Evolutionary conservation across 768 basidiomycete species (phyloP), one percentile per base, ranked within the genome.

Genomic region (Ramaria rubella): DNA sequence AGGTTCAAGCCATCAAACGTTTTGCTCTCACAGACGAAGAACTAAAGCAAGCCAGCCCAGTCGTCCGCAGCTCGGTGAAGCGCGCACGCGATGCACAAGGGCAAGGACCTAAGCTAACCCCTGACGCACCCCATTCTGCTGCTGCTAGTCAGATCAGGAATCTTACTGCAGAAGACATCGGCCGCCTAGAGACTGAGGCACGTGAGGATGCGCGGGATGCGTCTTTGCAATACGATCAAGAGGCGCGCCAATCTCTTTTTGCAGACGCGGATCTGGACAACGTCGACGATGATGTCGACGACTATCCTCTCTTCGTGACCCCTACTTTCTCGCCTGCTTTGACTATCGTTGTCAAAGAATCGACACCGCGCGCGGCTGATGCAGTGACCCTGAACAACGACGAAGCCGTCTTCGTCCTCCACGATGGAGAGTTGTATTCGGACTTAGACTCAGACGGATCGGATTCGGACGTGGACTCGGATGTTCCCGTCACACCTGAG

Each of bases 11-110:
- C 8, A 70, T 87, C 29, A 75, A 80, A 30, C 77, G 79, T 4
- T 86, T 91, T 73, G 86, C 81, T 65, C 73, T 81, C 73, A 71
- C 73, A 26, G 75, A 78, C 23, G 71, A 72, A 36, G 81, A 82
- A 61, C 66, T 81, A 33, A 60, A 59, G 17, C 30, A 59, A 36
- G 68, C 73, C 12, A 63, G 65, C 50, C 53, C 61, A n/a, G 57
- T 60, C 12, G 66, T 70, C 54, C 60, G 63, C 2, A 8, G 40
- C 23, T 14, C 40, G 2, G 5, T 42, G 40, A 42, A 19, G 40
- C n/a, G 23, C n/a, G 40, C 40, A n/a, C n/a, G 3, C 9, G 11
- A 14, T 12, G 40, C 40, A 4, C 24, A 2, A 26, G 17, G 23
- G 27, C 29, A 26, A n/a, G n/a, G n/a, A 11, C 23, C 15, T 15